These are phyloP conservation scores for Sporothrix pallida DNA, from an alignment of 2,329 filamentous ascomycete genomes.

Conservation along the genomic window DNA sequence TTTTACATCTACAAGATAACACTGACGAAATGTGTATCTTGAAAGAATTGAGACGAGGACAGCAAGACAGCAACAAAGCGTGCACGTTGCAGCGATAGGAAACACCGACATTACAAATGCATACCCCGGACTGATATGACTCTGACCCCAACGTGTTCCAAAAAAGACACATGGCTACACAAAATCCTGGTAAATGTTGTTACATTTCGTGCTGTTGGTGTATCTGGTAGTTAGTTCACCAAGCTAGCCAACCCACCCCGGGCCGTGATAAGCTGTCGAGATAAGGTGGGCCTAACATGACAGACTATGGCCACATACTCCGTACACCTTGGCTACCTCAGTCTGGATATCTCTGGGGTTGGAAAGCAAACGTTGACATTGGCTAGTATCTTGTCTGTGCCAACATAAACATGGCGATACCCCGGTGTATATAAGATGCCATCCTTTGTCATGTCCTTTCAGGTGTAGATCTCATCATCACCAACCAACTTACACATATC, in stretches of 20 bases:
- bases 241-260: neutral
- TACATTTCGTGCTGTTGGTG: too few species aligned
- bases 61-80: too few species aligned
- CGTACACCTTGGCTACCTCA: too few species aligned
- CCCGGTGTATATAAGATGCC: neutral
- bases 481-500: too few species aligned
- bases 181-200: too few species aligned
- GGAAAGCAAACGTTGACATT: neutral
- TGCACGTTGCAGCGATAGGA: neutral
- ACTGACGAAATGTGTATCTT: too few species aligned
- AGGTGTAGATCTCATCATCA: neutral
- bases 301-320: neutral
- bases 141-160: too few species aligned
- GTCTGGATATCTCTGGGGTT: neutral
- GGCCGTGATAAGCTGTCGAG: constrained; percentile 6
- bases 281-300: neutral
- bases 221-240: too few species aligned
- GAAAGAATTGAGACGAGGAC: too few species aligned
- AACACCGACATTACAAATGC: neutral
- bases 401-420: neutral
- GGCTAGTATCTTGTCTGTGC: neutral
- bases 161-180: too few species aligned
- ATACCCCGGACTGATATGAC: neutral
- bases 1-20: too few species aligned
- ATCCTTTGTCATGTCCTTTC: neutral